These are phyloP conservation scores for Microthyrium microscopicum DNA, from an alignment of 2,329 filamentous ascomycete species.

Conservation along the genomic window DNA sequence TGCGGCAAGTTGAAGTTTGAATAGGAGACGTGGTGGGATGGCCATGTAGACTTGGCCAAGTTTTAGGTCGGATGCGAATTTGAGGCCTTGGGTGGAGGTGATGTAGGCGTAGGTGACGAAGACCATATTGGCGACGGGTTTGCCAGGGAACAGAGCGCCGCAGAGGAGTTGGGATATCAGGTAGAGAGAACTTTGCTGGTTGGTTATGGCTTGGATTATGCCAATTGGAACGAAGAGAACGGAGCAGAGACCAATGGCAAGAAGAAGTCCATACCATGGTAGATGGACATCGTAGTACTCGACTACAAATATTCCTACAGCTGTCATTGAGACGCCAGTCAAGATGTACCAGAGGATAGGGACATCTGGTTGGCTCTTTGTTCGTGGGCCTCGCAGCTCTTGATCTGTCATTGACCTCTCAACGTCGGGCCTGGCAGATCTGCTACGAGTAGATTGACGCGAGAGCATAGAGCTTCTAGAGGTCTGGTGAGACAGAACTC, in stretches of 20 bases:
- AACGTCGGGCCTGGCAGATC: slow-evolving; percentile 19
- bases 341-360: slow-evolving; percentile 66
- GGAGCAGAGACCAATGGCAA: slow-evolving; percentile 62
- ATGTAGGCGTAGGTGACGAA: slow-evolving; percentile 87
- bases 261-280: slow-evolving; percentile 71
- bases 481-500: background rate
- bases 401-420: slow-evolving; percentile 49
- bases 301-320: slow-evolving; percentile 66
- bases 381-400: slow-evolving; percentile 71
- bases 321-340: slow-evolving; percentile 60
- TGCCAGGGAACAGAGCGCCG: slow-evolving; percentile 65
- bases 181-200: slow-evolving; percentile 75
- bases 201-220: slow-evolving; percentile 86
- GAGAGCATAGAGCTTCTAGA: background rate
- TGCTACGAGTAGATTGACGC: slow-evolving; percentile 13
- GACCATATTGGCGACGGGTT: slow-evolving; percentile 82
- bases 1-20: slow-evolving; percentile 60
- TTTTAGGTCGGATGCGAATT: slow-evolving; percentile 77
- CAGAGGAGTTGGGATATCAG: slow-evolving; percentile 76
- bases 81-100: slow-evolving; percentile 73
- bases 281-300: slow-evolving; percentile 73
- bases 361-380: slow-evolving; percentile 68
- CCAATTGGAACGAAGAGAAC: slow-evolving; percentile 80
- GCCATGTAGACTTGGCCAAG: slow-evolving; percentile 83
- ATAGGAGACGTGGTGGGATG: slow-evolving; percentile 62